phyloP scores from a whole-genome alignment of 495 filamentous ascomycete genomes.

The Neurospora sp. region DNA sequence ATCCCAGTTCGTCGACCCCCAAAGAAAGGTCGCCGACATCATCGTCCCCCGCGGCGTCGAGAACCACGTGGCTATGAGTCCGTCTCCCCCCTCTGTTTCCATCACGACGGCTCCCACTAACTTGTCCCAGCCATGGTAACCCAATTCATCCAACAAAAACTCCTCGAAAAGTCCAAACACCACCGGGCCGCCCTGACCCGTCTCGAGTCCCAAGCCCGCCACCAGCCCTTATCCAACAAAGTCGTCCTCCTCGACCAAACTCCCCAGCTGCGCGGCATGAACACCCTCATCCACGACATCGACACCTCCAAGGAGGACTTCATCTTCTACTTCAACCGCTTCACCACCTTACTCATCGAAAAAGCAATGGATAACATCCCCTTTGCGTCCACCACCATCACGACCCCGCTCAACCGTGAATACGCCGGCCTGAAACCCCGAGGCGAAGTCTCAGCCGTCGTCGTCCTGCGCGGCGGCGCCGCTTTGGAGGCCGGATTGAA shows the following conservation, averaged over 20 bases:
- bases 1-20: constrained; percentile 70
- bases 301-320: constrained; percentile 78
- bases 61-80: constrained; percentile 84
- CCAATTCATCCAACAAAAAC: constrained; percentile 74
- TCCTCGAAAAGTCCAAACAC: constrained; percentile 72
- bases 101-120: constrained; percentile 4
- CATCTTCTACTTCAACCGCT: constrained; percentile 90
- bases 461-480: constrained; percentile 77
- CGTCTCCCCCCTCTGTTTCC: constrained; percentile 5
- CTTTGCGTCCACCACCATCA: constrained; percentile 49
- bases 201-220: constrained; percentile 55
- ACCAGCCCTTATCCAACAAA: constrained; percentile 61
- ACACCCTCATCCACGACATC: constrained; percentile 77
- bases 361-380: constrained; percentile 64
- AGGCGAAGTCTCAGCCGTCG: constrained; percentile 75
- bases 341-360: constrained; percentile 76
- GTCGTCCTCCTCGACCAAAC: constrained; percentile 63
- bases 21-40: constrained; percentile 79
- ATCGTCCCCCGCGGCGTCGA: constrained; percentile 92
- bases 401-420: constrained; percentile 52
- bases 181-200: constrained; percentile 68
- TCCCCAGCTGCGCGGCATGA: constrained; percentile 73
- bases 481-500: constrained; percentile 79
- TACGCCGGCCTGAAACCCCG: constrained; percentile 59
- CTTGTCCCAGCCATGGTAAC: constrained; percentile 68